phyloP scores from a whole-genome alignment of 345 rosid species.

The Stellera chamaejasme region DNA sequence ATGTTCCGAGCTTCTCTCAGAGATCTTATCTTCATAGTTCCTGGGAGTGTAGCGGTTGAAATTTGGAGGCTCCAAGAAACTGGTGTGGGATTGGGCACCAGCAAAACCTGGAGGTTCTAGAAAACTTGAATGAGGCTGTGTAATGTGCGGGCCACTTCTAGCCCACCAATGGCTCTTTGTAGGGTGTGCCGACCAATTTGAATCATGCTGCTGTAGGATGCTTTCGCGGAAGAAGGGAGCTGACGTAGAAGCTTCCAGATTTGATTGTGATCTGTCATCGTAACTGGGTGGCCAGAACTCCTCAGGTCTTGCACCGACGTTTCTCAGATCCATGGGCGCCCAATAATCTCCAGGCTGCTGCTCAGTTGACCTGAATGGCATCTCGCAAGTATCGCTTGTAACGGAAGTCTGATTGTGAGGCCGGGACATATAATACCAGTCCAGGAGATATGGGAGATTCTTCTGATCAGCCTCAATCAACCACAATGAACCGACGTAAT shows the following conservation, averaged over 20 bases:
- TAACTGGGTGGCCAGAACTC: conserved; percentile 25
- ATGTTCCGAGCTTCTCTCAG: conserved; percentile 41
- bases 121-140: conserved; percentile 36
- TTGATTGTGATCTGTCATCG: conserved; percentile 31
- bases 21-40: conserved; percentile 21
- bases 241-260: conserved; percentile 69
- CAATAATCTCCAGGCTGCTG: conserved; percentile 36
- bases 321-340: conserved; percentile 34
- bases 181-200: conserved; percentile 23
- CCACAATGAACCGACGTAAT: conserved; percentile 54
- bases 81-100: conserved; percentile 17
- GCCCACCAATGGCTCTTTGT: conserved; percentile 77
- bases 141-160: conserved; percentile 29
- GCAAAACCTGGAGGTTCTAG: conserved; percentile 63
- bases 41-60: conserved; percentile 22
- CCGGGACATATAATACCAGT: conserved; percentile 71
- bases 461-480: conserved; percentile 56
- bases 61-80: conserved; percentile 53
- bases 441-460: conserved; percentile 81
- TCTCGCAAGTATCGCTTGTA: conserved; percentile 16
- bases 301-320: conserved; percentile 22
- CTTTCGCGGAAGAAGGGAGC: conserved; percentile 63
- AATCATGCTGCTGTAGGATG: conserved; percentile 47
- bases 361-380: conserved; percentile 18
- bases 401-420: conserved; percentile 23